Percentiles rank a stretch among this genome's conserved stretches.
Conservation (phyloP, 306 rosid species). For the Casuarina glauca region DNA sequence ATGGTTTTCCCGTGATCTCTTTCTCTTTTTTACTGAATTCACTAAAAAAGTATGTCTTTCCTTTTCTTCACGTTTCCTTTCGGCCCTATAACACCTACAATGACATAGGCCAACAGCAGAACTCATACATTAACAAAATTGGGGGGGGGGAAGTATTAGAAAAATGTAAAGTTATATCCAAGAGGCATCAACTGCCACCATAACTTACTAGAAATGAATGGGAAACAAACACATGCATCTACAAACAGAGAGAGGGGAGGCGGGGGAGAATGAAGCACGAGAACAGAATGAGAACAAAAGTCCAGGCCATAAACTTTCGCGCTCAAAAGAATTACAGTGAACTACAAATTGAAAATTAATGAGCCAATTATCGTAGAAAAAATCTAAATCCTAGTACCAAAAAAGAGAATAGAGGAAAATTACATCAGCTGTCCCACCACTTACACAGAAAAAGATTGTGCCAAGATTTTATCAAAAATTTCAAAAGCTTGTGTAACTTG, state of each 20-base stretch:
- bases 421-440: not conserved
- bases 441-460: not conserved
- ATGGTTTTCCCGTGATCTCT: slow-evolving; percentile 72
- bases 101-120: not conserved
- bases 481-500: not conserved
- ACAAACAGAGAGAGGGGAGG: not conserved
- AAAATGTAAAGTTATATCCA: no score
- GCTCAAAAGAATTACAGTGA: not conserved
- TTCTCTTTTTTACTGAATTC: no score
- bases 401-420: not conserved
- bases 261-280: no score
- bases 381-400: not conserved
- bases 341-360: not conserved
- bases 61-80: slow-evolving; percentile 85
- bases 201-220: no score
- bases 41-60: slow-evolving; percentile 65
- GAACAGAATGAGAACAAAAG: not conserved
- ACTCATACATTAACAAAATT: not conserved
- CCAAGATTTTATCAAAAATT: not conserved
- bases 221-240: not conserved
- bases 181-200: no score
- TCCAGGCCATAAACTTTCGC: not conserved
- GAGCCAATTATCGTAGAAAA: not conserved
- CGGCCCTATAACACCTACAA: slow-evolving; percentile 79
- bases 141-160: not conserved